Evolutionary conservation across 2,329 filamentous ascomycete genomes (phyloP).

Genomic region (Aureobasidium melanogenum): DNA sequence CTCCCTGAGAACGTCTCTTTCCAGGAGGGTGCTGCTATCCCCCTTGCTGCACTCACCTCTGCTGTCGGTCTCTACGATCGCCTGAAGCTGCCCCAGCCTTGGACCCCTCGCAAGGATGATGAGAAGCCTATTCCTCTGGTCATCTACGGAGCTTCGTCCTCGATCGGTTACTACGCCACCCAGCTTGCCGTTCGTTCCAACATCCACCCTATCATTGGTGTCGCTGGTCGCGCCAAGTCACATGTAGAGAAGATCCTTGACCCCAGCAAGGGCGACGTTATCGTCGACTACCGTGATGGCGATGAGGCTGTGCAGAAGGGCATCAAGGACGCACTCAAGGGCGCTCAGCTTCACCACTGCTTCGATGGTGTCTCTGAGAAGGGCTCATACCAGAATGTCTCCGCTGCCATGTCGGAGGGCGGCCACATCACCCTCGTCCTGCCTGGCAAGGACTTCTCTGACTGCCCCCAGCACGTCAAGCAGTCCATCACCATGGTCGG

Average conservation of each 20-base stretch:
- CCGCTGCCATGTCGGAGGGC: slow-evolving; percentile 33
- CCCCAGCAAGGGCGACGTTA: slow-evolving; percentile 30
- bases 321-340: slow-evolving; percentile 37
- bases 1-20: slow-evolving; percentile 42
- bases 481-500: slow-evolving; percentile 30
- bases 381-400: slow-evolving; percentile 35
- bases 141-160: slow-evolving; percentile 33
- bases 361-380: slow-evolving; percentile 52
- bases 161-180: slow-evolving; percentile 34
- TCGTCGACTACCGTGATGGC: slow-evolving; percentile 48
- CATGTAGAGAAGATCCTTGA: slow-evolving; percentile 32
- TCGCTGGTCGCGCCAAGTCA: slow-evolving; percentile 30
- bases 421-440: slow-evolving; percentile 34
- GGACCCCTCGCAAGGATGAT: slow-evolving; percentile 22
- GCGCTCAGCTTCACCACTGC: slow-evolving; percentile 40
- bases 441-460: slow-evolving; percentile 32
- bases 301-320: slow-evolving; percentile 41
- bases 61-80: slow-evolving; percentile 37
- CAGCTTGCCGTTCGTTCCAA: slow-evolving; percentile 31
- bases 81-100: slow-evolving; percentile 35
- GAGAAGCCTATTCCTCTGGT: slow-evolving; percentile 22
- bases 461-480: slow-evolving; percentile 31
- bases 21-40: slow-evolving; percentile 41
- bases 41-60: slow-evolving; percentile 38
- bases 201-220: slow-evolving; percentile 35